Base-by-base conservation (phyloP, 441 rosid genomes). In the Lepidium campestre region DNA sequence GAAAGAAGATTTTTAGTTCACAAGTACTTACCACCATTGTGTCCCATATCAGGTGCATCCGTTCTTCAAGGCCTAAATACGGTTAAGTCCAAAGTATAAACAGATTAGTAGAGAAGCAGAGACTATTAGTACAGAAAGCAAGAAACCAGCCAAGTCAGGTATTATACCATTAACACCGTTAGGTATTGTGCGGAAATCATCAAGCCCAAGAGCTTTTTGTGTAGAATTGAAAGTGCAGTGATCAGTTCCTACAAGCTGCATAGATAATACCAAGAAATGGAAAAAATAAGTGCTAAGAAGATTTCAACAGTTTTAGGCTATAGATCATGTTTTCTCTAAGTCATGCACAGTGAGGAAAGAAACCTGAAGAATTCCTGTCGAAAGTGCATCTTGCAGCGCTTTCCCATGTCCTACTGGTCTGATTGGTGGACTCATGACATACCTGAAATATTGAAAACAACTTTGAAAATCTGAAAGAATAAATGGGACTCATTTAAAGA, bases 191-290 rank as follows among this genome's bases (percentile, higher is more conserved):
- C 89, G 89, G 78, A 94, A 91, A 86, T 91, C 97, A 72, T 94
- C 90, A 65, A 86, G 71, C 20, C 96, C 97, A 18, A 85, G 39
- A 61, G 94, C 75, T 71, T 94, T 94, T 79, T 91, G 97, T 29
- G 86, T 83, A 20, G 99, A 91, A 70, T 84, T 91, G 67, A 86
- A 91, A 17, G 68, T 37, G 49, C 99, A 89, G 65, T 94, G 98
- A 83, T 91, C 99, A 48, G 99, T 94, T 78, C 99, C 99, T 49
- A 94, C 91, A 68, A 94, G 96, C 99, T 94, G 89, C 82, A 85
- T 19, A 61, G 39, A 14, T 44, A 62, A 73, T 47, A 42, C 15
- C 61, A 62, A 15, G 18, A 25, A 22, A 14, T 61, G 37, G 56
- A 74, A 71, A 68, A 70, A 56, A 29, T 6, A 34, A 6, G n/a